Percentiles rank a stretch among this genome's conserved stretches.
Evolutionary conservation across 148 eudicot species (phyloP).

Genomic region (Fagopyrum homotropicum): DNA sequence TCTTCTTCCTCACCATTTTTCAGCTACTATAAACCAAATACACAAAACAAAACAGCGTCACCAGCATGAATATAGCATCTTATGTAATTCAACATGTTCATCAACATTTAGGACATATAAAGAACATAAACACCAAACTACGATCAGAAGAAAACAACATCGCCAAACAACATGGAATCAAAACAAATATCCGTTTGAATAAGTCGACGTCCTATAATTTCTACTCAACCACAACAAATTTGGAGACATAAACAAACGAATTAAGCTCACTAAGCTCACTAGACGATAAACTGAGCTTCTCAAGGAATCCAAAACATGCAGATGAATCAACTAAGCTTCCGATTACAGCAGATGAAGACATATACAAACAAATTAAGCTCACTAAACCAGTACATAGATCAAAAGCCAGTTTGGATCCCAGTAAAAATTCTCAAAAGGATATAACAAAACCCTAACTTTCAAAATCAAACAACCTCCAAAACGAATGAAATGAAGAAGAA

Average conservation of each 20-base stretch:
- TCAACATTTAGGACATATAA: too few species aligned
- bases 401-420: background rate
- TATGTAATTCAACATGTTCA: too few species aligned
- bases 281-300: background rate
- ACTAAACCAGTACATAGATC: background rate
- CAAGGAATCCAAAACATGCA: background rate
- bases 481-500: background rate
- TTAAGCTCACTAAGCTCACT: too few species aligned
- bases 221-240: background rate
- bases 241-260: too few species aligned
- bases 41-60: background rate
- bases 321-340: background rate
- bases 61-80: background rate
- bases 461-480: background rate
- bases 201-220: background rate
- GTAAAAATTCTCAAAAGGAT: background rate
- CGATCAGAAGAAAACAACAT: background rate
- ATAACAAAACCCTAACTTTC: background rate
- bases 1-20: conserved; percentile 78
- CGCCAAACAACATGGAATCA: background rate
- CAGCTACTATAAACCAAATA: background rate
- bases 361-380: background rate
- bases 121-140: background rate
- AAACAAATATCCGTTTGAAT: background rate
- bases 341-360: background rate